Evolutionary conservation across 176 grass and related monocot genomes (phyloP).

Genomic region (Avena insularis): DNA sequence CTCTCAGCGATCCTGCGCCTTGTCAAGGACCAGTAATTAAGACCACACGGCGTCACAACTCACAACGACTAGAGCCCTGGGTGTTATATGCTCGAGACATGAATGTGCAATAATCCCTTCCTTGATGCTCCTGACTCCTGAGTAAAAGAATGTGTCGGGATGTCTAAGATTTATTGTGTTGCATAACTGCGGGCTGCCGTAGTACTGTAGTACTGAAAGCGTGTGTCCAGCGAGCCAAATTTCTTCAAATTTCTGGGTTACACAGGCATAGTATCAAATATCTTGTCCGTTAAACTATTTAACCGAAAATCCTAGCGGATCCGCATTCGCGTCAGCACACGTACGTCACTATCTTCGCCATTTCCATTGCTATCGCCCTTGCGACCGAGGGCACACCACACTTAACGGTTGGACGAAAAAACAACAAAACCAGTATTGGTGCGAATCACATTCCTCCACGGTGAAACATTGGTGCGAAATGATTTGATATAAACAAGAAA

Average conservation of each 20-base stretch:
- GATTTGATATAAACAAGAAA: background rate
- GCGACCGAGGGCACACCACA: background rate
- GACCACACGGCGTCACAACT: background rate
- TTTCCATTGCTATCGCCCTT: background rate
- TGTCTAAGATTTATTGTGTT: background rate
- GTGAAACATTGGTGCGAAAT: background rate
- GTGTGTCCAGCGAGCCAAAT: background rate
- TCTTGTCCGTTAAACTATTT: slow-evolving; percentile 3
- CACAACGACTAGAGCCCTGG: background rate
- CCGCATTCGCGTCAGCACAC: background rate
- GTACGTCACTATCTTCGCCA: background rate
- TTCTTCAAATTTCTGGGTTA: background rate
- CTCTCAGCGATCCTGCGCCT: background rate
- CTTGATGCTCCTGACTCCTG: background rate
- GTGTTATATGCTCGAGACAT: background rate
- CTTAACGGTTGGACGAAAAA: background rate
- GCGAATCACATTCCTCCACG: slow-evolving; percentile 33
- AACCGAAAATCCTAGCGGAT: background rate
- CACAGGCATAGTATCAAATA: background rate
- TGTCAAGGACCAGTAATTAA: background rate
- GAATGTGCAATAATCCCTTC: background rate
- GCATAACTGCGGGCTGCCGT: background rate
- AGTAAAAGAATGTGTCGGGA: background rate
- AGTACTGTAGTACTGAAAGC: background rate
- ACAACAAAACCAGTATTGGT: too few relatives aligned